These are phyloP conservation scores for Knufia petricola DNA, from an alignment of 2,329 filamentous ascomycete genomes.

Conservation along the genomic window DNA sequence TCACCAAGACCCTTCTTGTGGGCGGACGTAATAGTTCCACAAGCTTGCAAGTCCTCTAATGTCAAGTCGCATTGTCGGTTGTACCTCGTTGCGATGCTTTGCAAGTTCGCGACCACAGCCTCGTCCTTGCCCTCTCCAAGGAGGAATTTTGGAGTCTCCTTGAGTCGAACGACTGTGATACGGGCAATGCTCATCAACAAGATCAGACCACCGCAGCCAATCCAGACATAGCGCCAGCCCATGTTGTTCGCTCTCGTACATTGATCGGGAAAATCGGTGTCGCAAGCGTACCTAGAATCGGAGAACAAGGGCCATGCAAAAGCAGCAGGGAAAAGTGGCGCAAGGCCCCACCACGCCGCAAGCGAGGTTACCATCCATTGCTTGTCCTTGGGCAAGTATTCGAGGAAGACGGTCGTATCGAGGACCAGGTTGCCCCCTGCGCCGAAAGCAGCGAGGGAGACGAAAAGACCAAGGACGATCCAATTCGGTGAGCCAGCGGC, in stretches of 20 bases:
- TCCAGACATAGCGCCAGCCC: constrained; percentile 66
- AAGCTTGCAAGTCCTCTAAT: constrained; percentile 39
- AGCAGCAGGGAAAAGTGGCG: constrained; percentile 17
- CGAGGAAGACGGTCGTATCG: constrained; percentile 44
- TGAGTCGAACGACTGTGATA: constrained; percentile 60
- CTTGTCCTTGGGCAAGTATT: constrained; percentile 47
- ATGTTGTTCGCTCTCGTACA: constrained; percentile 44
- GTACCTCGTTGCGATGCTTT: constrained; percentile 43
- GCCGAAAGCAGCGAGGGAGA: constrained; percentile 28
- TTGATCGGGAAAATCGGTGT: constrained; percentile 14
- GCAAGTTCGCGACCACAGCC: constrained; percentile 47
- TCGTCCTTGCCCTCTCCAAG: constrained; percentile 64
- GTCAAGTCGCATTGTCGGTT: constrained; percentile 45
- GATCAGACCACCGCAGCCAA: constrained; percentile 59
- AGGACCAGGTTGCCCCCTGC: constrained; percentile 23
- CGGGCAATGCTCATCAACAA: constrained; percentile 61
- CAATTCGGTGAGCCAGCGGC: constrained; percentile 58
- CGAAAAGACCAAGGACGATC: constrained; percentile 18
- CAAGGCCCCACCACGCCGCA: constrained; percentile 29
- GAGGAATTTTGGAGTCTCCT: constrained; percentile 65
- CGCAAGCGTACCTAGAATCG: constrained; percentile 13
- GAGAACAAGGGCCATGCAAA: constrained; percentile 22
- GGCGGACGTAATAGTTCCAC: constrained; percentile 28
- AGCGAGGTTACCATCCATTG: constrained; percentile 47
- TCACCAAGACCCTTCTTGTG: constrained; percentile 15